Conservation (phyloP, 345 rosid genomes). For the Linum trigynum region DNA sequence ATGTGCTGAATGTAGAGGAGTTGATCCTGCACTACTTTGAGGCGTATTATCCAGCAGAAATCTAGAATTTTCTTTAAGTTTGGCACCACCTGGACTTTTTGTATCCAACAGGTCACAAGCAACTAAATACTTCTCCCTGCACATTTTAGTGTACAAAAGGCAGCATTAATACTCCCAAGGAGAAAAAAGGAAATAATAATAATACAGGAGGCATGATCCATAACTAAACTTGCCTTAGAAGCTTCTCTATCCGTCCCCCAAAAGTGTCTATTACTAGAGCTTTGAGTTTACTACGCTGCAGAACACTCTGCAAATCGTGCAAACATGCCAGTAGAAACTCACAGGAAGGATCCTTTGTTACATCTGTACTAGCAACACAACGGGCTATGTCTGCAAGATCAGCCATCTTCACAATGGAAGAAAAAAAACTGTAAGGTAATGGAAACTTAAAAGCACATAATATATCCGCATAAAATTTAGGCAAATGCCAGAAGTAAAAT, state of each 20-base stretch:
- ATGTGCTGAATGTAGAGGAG: conserved; percentile 41
- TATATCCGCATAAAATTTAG: no score
- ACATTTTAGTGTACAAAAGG: conserved; percentile 12
- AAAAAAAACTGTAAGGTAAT: neutral
- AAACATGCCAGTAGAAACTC: conserved; percentile 64
- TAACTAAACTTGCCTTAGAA: conserved; percentile 41
- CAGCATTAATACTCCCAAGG: conserved; percentile 3
- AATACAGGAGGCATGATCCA: conserved; percentile 8
- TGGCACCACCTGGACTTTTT: conserved; percentile 32
- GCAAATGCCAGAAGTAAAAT: neutral
- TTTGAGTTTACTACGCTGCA: conserved; percentile 55
- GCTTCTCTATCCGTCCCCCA: conserved; percentile 67
- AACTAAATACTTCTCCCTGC: conserved; percentile 67
- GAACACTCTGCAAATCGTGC: conserved; percentile 71
- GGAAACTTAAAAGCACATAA: neutral
- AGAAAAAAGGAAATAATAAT: conserved; percentile 5
- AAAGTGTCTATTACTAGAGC: conserved; percentile 77
- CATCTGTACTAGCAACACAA: conserved; percentile 60
- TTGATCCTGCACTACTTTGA: conserved; percentile 33
- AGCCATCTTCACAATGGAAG: conserved; percentile 44
- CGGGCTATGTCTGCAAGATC: conserved; percentile 79
- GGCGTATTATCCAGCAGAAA: conserved; percentile 33
- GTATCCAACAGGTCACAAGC: conserved; percentile 45
- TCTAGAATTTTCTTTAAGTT: conserved; percentile 36
- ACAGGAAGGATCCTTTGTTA: conserved; percentile 45